Percentiles rank a stretch among this genome's conserved stretches.
These are phyloP conservation scores for Scutellaria barbata DNA, from an alignment of 257 asterid species.

Conservation along the genomic window DNA sequence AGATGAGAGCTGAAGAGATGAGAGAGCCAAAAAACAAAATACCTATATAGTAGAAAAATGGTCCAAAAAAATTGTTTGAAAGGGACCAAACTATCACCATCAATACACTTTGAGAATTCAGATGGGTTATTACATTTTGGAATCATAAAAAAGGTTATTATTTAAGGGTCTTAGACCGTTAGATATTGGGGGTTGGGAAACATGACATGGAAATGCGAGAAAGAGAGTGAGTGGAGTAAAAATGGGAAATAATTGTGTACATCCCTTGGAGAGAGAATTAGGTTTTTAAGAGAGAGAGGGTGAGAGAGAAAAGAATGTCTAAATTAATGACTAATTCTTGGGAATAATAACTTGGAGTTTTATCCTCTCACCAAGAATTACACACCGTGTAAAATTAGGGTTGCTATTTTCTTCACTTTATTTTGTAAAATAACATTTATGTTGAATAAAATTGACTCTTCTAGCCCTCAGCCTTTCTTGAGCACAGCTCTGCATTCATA, in stretches of 20 bases:
- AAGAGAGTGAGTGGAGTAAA: constrained; percentile 28
- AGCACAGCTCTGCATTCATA: not conserved
- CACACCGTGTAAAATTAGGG: not conserved
- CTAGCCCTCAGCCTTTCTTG: not conserved
- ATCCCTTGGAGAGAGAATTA: not conserved
- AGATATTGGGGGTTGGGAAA: not conserved
- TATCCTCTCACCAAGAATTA: constrained; percentile 4
- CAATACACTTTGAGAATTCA: constrained; percentile 41
- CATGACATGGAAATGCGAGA: constrained; percentile 17
- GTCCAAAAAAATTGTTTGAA: constrained; percentile 37
- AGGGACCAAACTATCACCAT: constrained; percentile 68
- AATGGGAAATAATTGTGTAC: not conserved
- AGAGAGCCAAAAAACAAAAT: not conserved
- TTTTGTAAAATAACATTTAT: too few species aligned
- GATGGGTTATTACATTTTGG: constrained; percentile 30
- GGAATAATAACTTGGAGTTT: constrained; percentile 30
- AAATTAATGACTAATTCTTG: not conserved
- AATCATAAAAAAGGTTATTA: not conserved
- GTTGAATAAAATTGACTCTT: constrained; percentile 10
- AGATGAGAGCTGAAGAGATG: not conserved
- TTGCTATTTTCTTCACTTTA: too few species aligned
- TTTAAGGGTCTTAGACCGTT: constrained; percentile 17
- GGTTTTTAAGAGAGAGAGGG: not conserved
- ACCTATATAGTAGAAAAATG: not conserved
- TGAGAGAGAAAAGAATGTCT: too few species aligned